Evolutionary conservation across 805 yeast species (phyloP).

Genomic region (Ogataea salicorniae): DNA sequence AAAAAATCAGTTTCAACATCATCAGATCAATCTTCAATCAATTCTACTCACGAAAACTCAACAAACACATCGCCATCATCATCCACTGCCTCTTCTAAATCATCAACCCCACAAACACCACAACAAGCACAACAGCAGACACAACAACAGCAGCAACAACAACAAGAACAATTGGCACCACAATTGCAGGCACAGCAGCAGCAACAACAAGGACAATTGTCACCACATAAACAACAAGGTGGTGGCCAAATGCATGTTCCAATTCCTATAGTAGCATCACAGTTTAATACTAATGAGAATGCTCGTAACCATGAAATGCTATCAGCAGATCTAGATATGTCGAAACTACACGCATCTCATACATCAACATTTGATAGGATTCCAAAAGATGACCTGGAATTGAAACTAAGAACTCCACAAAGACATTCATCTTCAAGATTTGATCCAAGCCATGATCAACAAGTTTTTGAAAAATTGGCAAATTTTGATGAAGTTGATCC

Average conservation of each 20-base stretch:
- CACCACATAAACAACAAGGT: not conserved
- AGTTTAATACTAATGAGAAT: not conserved
- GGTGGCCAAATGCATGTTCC: constrained; percentile 6
- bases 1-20: constrained; percentile 13
- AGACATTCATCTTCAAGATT: constrained; percentile 91
- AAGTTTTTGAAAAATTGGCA: constrained; percentile 69
- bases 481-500: constrained; percentile 78
- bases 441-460: constrained; percentile 66
- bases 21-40: constrained; percentile 14
- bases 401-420: constrained; percentile 67
- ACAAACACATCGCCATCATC: constrained; percentile 17
- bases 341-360: constrained; percentile 28
- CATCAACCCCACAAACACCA: constrained; percentile 3
- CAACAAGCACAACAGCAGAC: constrained; percentile 9
- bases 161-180: constrained; percentile 4
- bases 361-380: constrained; percentile 28
- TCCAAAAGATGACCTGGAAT: constrained; percentile 69
- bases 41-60: constrained; percentile 14
- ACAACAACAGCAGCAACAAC: constrained; percentile 8
- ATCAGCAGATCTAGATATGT: constrained; percentile 23
- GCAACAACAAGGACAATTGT: not conserved
- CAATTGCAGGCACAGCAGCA: constrained; percentile 1
- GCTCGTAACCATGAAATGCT: constrained; percentile 8
- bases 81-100: constrained; percentile 16
- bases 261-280: constrained; percentile 5